A percentile compares a stretch with the other conserved stretches of the same genome.
phyloP scores from a whole-genome alignment of 257 asterid species.

The Fraxinus quadrangulata region DNA sequence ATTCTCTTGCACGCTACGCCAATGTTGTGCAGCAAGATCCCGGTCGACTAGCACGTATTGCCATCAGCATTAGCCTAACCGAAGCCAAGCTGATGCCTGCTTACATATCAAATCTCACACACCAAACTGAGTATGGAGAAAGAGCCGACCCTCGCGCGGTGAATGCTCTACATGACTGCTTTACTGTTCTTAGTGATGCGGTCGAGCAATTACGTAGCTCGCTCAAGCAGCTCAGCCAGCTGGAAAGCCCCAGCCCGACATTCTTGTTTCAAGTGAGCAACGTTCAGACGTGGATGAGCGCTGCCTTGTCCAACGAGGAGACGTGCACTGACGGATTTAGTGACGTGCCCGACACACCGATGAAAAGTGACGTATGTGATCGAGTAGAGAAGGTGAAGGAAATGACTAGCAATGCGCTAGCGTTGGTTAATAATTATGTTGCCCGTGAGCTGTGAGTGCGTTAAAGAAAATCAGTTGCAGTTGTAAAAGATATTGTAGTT shows the following conservation, averaged over 20 bases:
- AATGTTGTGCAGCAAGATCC: constrained; percentile 24
- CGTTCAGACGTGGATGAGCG: constrained; percentile 56
- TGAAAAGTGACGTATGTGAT: constrained; percentile 31
- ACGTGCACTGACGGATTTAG: constrained; percentile 53
- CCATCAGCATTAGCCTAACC: constrained; percentile 23
- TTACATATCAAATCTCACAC: constrained; percentile 27
- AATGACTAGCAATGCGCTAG: constrained; percentile 49
- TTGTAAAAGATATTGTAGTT: too few species aligned
- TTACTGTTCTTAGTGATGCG: constrained; percentile 35
- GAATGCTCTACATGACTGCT: constrained; percentile 44
- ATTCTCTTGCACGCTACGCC: constrained; percentile 25
- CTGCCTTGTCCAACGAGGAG: constrained; percentile 46
- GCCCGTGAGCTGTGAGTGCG: neutral
- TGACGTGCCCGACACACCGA: constrained; percentile 30
- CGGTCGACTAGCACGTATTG: constrained; percentile 18
- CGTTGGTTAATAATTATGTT: constrained; percentile 43
- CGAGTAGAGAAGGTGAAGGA: constrained; percentile 28
- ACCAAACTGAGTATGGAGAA: constrained; percentile 39
- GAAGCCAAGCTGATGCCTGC: constrained; percentile 27
- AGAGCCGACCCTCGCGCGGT: constrained; percentile 21
- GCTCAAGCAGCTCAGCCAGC: constrained; percentile 40
- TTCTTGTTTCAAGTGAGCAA: constrained; percentile 41
- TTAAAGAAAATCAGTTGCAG: too few species aligned
- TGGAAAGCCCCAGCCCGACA: constrained; percentile 28
- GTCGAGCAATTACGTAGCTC: constrained; percentile 39